Percentiles rank a stretch among this genome's conserved stretches.
Conservation (phyloP, 2,329 filamentous ascomycete genomes). For the Claviceps quebecensis region DNA sequence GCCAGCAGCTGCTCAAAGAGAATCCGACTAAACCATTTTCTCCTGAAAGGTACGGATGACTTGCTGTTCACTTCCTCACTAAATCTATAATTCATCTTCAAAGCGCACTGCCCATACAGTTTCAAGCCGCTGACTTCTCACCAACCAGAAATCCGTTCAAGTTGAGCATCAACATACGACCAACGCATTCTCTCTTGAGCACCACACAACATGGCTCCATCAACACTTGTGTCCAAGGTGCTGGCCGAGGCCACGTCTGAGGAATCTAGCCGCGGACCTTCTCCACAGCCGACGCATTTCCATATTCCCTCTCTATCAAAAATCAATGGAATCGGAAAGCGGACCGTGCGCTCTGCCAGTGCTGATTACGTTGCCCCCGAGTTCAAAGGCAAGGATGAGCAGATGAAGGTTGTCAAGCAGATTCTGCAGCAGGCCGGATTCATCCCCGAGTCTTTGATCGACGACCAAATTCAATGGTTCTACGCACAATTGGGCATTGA, state of each 20-base stretch:
- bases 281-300: constrained; percentile 78
- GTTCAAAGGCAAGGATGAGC: constrained; percentile 82
- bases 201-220: constrained; percentile 16
- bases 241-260: constrained; percentile 26
- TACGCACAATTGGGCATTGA: constrained; percentile 96
- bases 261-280: constrained; percentile 50
- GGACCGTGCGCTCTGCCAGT: constrained; percentile 72
- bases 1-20: too few relatives aligned
- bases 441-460: constrained; percentile 71
- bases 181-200: background rate
- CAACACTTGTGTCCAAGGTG: constrained; percentile 24
- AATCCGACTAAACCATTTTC: too few relatives aligned
- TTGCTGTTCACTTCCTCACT: too few relatives aligned
- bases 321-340: constrained; percentile 46
- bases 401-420: constrained; percentile 81
- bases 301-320: constrained; percentile 47
- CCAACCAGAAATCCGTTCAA: background rate
- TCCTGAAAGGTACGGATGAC: too few relatives aligned
- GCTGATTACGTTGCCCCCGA: constrained; percentile 90
- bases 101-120: background rate
- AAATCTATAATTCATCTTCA: too few relatives aligned
- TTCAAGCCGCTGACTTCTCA: background rate
- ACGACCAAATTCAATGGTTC: constrained; percentile 86
- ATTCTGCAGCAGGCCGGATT: constrained; percentile 67
- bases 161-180: background rate